These are phyloP conservation scores for Puccinia coronata DNA, from an alignment of 1,284 basidiomycete species.

Conservation along the genomic window DNA sequence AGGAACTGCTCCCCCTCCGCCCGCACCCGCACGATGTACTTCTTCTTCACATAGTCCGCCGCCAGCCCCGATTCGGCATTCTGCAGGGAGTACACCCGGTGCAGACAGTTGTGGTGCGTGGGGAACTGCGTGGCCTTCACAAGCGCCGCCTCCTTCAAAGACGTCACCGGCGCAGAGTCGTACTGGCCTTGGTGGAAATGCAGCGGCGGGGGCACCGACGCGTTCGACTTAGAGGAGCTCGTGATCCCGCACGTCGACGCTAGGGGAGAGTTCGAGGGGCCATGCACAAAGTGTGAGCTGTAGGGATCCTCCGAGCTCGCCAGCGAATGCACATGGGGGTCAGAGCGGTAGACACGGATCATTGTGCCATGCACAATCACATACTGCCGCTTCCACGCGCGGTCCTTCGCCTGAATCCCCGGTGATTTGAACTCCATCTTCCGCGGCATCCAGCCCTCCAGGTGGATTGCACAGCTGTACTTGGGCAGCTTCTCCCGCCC, in stretches of 20 bases:
- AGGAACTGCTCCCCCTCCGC: constrained; percentile 96
- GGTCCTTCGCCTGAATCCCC: constrained; percentile 80
- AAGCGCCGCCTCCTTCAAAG: constrained; percentile 50
- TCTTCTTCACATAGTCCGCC: constrained; percentile 90
- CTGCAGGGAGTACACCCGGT: constrained; percentile 77
- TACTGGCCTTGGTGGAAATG: constrained; percentile 56
- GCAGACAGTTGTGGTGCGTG: constrained; percentile 57
- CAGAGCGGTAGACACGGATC: constrained; percentile 78
- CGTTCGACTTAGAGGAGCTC: neutral
- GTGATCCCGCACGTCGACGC: constrained; percentile 16
- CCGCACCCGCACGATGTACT: constrained; percentile 89
- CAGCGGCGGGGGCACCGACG: constrained; percentile 52
- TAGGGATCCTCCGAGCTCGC: constrained; percentile 40
- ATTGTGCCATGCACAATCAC: constrained; percentile 90
- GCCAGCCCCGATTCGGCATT: constrained; percentile 83
- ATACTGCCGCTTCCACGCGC: constrained; percentile 85
- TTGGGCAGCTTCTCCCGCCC: constrained; percentile 76
- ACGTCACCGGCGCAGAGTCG: constrained; percentile 52
- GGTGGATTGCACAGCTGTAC: constrained; percentile 83
- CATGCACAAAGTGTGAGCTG: constrained; percentile 38
- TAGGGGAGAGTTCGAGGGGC: neutral
- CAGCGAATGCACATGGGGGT: constrained; percentile 61
- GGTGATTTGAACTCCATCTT: constrained; percentile 92
- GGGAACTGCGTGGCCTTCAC: constrained; percentile 48
- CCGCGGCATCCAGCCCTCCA: constrained; percentile 79